phyloP scores from a whole-genome alignment of 345 rosid genomes.

The Gossypium australe region DNA sequence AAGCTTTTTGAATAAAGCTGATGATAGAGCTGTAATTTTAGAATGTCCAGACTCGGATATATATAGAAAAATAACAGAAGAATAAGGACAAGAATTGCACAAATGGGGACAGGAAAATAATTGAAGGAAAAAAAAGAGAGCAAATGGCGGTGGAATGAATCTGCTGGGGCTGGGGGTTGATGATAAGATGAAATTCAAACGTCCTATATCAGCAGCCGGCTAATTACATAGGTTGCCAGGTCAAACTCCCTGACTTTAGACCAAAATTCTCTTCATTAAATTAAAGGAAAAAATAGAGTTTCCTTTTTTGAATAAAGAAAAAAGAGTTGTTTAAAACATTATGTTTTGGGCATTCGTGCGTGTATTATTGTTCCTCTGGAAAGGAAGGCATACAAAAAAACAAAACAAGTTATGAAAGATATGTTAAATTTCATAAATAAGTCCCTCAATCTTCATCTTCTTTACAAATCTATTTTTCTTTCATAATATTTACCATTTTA shows the following conservation, averaged over 20 bases:
- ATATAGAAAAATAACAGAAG: not conserved
- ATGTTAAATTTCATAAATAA: no score
- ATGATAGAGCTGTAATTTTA: not conserved
- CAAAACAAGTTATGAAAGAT: no score
- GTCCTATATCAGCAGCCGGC: slow-evolving; percentile 19
- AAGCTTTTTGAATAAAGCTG: not conserved
- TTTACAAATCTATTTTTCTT: no score
- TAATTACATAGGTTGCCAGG: not conserved
- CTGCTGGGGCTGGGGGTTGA: not conserved
- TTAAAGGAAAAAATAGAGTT: no score
- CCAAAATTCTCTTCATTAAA: slow-evolving; percentile 8
- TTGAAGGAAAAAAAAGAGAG: not conserved
- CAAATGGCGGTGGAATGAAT: not conserved
- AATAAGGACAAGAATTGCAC: not conserved
- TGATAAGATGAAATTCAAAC: not conserved
- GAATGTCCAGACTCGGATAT: not conserved
- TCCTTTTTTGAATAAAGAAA: no score
- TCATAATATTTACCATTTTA: no score
- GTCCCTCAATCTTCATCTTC: no score
- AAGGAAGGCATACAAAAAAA: not conserved
- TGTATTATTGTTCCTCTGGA: not conserved
- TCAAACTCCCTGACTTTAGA: slow-evolving; percentile 23
- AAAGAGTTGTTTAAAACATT: not conserved
- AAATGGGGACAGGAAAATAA: not conserved
- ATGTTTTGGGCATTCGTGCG: not conserved